These are phyloP conservation scores for Coelastrella sp. DNA, from an alignment of 139 green algal species.

Conservation along the genomic window DNA sequence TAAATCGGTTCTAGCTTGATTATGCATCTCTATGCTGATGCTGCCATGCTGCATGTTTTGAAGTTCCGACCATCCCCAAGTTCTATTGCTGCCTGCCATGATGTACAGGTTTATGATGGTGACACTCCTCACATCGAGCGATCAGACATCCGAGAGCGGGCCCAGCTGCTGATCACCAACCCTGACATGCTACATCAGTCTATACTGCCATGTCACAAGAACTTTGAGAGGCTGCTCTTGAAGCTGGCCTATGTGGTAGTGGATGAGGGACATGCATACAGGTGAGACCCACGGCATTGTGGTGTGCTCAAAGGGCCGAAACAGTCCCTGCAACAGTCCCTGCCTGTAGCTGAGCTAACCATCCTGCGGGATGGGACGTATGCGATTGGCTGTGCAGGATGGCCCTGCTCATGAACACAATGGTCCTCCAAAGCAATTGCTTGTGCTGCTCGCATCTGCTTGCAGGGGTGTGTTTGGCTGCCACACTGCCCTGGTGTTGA, in stretches of 20 bases:
- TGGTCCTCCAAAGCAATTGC: no score
- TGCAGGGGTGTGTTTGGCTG: slow-evolving; percentile 89
- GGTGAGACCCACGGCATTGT: background rate
- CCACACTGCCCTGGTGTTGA: slow-evolving; percentile 91
- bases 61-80: no score
- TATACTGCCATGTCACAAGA: slow-evolving; percentile 84
- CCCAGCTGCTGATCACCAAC: slow-evolving; percentile 92
- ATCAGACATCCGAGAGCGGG: slow-evolving; percentile 61
- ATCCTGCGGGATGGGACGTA: no score
- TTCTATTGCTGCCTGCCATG: no score
- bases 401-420: no score
- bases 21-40: no score
- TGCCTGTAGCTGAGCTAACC: no score
- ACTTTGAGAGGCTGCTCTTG: slow-evolving; percentile 81
- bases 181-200: slow-evolving; percentile 97
- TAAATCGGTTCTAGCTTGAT: no score
- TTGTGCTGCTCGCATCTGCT: no score
- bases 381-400: no score
- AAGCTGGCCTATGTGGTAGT: slow-evolving; percentile 88
- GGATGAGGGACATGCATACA: slow-evolving; percentile 93
- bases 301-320: no score
- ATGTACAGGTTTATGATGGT: slow-evolving; percentile 83
- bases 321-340: background rate
- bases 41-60: no score
- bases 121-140: slow-evolving; percentile 80